These are phyloP conservation scores for Leccinum griseonigrum DNA, from an alignment of 1,284 basidiomycete genomes.

Conservation along the genomic window DNA sequence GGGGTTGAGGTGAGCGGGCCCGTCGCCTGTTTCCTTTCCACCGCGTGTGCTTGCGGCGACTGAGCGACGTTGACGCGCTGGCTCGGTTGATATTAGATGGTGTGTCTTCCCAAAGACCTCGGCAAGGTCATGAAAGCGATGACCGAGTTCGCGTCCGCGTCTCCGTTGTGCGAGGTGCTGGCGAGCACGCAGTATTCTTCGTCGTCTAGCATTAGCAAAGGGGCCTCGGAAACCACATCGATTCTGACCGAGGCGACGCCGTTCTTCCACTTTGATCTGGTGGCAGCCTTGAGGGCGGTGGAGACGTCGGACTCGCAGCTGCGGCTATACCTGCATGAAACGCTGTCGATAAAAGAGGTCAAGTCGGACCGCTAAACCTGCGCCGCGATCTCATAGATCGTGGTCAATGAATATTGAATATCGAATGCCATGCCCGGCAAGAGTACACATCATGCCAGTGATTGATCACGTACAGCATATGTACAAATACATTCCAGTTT, in stretches of 20 bases:
- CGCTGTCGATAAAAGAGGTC: conserved; percentile 16
- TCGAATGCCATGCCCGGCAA: too few species aligned
- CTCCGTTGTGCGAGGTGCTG: conserved; percentile 30
- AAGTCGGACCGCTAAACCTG: not conserved
- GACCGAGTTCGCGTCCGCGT: conserved; percentile 30
- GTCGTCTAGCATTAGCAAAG: not conserved
- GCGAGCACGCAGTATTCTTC: conserved; percentile 15
- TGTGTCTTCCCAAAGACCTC: conserved; percentile 50
- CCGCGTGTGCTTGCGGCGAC: not conserved
- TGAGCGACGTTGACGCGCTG: not conserved
- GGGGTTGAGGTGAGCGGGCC: conserved; percentile 43
- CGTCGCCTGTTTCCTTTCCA: not conserved
- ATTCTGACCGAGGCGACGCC: conserved; percentile 64
- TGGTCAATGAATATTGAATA: too few species aligned
- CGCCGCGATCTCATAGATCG: not conserved
- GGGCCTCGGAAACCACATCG: conserved; percentile 31
- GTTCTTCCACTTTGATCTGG: conserved; percentile 86
- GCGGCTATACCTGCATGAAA: conserved; percentile 7
- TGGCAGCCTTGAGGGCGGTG: conserved; percentile 70
- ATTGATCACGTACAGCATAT: not conserved
- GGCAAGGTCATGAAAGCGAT: conserved; percentile 44
- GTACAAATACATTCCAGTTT: not conserved
- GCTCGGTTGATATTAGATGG: conserved; percentile 41
- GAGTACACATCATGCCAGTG: too few species aligned
- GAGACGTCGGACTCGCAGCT: conserved; percentile 41